These are phyloP conservation scores for Cryphonectria naterciae DNA, from an alignment of 2,329 filamentous ascomycete genomes.

Conservation along the genomic window DNA sequence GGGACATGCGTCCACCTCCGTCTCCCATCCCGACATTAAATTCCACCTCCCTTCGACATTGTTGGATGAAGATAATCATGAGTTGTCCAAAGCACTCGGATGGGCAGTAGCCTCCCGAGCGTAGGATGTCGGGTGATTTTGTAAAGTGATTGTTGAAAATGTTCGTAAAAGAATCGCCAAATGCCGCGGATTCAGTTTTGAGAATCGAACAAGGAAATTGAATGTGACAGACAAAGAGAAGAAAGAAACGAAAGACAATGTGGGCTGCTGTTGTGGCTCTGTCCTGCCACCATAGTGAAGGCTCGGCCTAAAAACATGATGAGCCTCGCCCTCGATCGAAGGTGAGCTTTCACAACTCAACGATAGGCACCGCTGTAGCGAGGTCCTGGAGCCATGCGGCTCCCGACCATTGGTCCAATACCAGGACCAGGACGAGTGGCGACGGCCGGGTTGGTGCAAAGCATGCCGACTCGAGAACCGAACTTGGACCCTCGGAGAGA, in stretches of 20 bases:
- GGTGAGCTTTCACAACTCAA: slow-evolving; percentile 40
- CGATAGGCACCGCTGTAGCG: slow-evolving; percentile 64
- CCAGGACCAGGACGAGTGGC: slow-evolving; percentile 88
- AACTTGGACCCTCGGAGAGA: slow-evolving; percentile 98
- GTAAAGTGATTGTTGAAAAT: slow-evolving; percentile 44
- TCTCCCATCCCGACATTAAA: slow-evolving; percentile 24
- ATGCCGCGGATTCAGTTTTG: slow-evolving; percentile 37
- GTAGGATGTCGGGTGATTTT: slow-evolving; percentile 45
- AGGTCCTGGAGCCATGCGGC: slow-evolving; percentile 61
- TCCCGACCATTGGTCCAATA: slow-evolving; percentile 66
- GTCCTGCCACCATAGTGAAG: background rate
- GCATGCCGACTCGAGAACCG: slow-evolving; percentile 96
- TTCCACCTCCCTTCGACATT: slow-evolving; percentile 23
- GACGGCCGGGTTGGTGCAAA: slow-evolving; percentile 93
- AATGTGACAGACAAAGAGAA: slow-evolving; percentile 25
- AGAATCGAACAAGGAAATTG: slow-evolving; percentile 36
- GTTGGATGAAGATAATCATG: slow-evolving; percentile 38
- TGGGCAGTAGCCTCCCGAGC: slow-evolving; percentile 43
- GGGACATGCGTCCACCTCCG: slow-evolving; percentile 13
- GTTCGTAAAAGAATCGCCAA: slow-evolving; percentile 41
- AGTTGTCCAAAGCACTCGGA: slow-evolving; percentile 45
- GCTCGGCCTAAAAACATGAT: background rate
- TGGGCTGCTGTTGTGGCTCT: background rate
- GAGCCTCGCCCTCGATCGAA: background rate
- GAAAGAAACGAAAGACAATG: slow-evolving; percentile 5